Conservation (phyloP, 73 alveolate genomes). For the Paramecium biaurelia region DNA sequence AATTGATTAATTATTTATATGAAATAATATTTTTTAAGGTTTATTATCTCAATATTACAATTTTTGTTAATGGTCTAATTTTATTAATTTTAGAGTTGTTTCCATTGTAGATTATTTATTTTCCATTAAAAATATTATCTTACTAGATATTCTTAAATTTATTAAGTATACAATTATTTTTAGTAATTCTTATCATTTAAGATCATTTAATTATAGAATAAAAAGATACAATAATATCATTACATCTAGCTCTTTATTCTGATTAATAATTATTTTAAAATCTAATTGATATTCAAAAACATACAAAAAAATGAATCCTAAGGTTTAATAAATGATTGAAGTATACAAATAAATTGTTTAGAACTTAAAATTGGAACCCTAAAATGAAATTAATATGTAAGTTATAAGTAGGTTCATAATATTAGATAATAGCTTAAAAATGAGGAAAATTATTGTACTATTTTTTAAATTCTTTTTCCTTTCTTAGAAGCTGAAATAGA, state of each 20-base stretch:
- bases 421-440: background rate
- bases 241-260: background rate
- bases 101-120: too few species aligned
- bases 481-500: background rate
- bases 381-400: background rate
- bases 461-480: conserved; percentile 45
- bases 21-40: background rate
- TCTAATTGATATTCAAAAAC: background rate
- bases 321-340: background rate
- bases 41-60: background rate
- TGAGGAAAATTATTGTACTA: background rate
- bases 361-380: background rate
- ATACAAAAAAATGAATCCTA: background rate
- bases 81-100: background rate
- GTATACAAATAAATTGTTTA: background rate
- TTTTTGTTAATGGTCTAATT: background rate
- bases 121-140: background rate
- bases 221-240: background rate
- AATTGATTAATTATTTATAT: conserved; percentile 56
- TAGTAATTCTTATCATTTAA: background rate
- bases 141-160: too few species aligned
- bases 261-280: too few species aligned
- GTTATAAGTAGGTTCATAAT: background rate
- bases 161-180: background rate
- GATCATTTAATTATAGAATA: background rate